Evolutionary conservation across 2,329 filamentous ascomycete species (phyloP).

Genomic region (Tolypocladium pustulatum): DNA sequence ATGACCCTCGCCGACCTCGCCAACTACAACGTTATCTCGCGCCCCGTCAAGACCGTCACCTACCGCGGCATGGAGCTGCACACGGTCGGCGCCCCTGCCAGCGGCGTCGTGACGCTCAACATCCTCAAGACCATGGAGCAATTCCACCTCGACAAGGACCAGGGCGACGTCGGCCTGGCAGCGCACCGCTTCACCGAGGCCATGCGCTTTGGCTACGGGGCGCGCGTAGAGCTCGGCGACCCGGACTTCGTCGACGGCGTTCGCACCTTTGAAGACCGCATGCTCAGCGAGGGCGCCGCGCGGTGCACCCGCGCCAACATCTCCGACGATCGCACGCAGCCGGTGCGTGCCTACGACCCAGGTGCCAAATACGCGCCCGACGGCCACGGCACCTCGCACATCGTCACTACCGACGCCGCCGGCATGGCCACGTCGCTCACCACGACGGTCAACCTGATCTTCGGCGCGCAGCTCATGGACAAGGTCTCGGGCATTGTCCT

Average conservation of each 20-base stretch:
- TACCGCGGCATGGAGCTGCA: slow-evolving; percentile 64
- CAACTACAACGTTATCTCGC: slow-evolving; percentile 58
- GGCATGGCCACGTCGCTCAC: slow-evolving; percentile 75
- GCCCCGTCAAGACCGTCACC: slow-evolving; percentile 52
- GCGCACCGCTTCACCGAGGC: slow-evolving; percentile 80
- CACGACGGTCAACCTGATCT: slow-evolving; percentile 80
- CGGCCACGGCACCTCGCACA: slow-evolving; percentile 64
- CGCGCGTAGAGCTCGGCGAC: slow-evolving; percentile 72
- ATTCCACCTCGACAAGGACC: slow-evolving; percentile 47
- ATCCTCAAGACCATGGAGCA: slow-evolving; percentile 77
- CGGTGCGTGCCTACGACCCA: slow-evolving; percentile 66
- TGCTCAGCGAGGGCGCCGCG: slow-evolving; percentile 54
- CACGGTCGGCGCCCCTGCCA: slow-evolving; percentile 62
- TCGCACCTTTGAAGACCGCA: slow-evolving; percentile 50
- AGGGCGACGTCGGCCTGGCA: slow-evolving; percentile 45
- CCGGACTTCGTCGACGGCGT: slow-evolving; percentile 61
- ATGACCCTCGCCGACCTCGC: slow-evolving; percentile 73
- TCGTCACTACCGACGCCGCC: slow-evolving; percentile 58
- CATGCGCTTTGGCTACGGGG: slow-evolving; percentile 79
- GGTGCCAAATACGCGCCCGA: slow-evolving; percentile 53
- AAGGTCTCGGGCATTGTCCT: slow-evolving; percentile 76
- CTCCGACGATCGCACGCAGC: slow-evolving; percentile 58
- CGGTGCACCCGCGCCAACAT: slow-evolving; percentile 55
- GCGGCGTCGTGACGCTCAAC: slow-evolving; percentile 64
- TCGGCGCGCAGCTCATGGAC: slow-evolving; percentile 69